A percentile compares a stretch with the other conserved stretches of the same genome.
phyloP scores from a whole-genome alignment of 345 rosid genomes.

The Pistacia vera region DNA sequence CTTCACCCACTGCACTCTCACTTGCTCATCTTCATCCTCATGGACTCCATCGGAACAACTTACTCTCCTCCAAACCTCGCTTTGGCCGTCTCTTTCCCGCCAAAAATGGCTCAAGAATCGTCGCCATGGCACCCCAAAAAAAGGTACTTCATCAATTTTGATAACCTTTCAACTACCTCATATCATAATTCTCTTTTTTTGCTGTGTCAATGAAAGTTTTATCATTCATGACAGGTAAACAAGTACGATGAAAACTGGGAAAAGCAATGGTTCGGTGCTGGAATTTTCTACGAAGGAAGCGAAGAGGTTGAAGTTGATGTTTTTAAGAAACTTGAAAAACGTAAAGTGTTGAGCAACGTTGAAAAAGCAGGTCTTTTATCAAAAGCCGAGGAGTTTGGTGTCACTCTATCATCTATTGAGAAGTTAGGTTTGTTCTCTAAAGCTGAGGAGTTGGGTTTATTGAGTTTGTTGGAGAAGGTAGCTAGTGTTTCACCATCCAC shows the following conservation, averaged over 20 bases:
- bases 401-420: slow-evolving; percentile 87
- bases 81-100: slow-evolving; percentile 27
- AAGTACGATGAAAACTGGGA: slow-evolving; percentile 69
- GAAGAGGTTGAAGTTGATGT: slow-evolving; percentile 86
- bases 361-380: slow-evolving; percentile 85
- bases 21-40: slow-evolving; percentile 34
- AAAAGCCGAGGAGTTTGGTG: slow-evolving; percentile 75
- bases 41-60: slow-evolving; percentile 20
- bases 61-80: slow-evolving; percentile 36
- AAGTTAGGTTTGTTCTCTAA: slow-evolving; percentile 80
- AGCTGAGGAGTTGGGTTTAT: slow-evolving; percentile 87
- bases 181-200: neutral
- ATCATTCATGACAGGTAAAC: slow-evolving; percentile 54
- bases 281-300: slow-evolving; percentile 82
- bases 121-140: slow-evolving; percentile 79
- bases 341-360: slow-evolving; percentile 82
- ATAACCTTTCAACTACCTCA: neutral
- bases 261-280: slow-evolving; percentile 93
- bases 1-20: slow-evolving; percentile 50
- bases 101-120: slow-evolving; percentile 44
- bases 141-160: slow-evolving; percentile 45
- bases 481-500: slow-evolving; percentile 65
- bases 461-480: slow-evolving; percentile 73
- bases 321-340: slow-evolving; percentile 87
- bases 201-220: neutral